Evolutionary conservation across 2,329 filamentous ascomycete genomes (phyloP).

Genomic region (Neopestalotiopsis sp.): DNA sequence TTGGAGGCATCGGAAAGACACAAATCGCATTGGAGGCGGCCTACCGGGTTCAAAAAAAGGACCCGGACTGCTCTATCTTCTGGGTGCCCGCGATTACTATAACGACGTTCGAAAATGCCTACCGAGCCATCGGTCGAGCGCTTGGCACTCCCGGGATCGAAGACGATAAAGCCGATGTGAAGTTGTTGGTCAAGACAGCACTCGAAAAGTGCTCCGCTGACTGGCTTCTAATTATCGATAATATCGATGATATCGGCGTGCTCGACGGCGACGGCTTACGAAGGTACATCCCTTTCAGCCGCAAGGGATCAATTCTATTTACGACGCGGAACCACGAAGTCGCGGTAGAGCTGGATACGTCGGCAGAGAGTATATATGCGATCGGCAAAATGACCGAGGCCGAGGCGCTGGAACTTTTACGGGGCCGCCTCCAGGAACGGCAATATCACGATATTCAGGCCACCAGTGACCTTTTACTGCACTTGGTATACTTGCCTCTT

Average conservation of each 20-base stretch:
- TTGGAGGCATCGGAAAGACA: conserved; percentile 43
- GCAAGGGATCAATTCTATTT: conserved; percentile 15
- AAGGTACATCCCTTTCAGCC: conserved; percentile 4
- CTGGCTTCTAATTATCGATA: conserved; percentile 52
- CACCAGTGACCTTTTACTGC: not conserved
- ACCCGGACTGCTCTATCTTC: conserved; percentile 41
- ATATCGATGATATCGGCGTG: conserved; percentile 41
- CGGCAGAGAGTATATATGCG: not conserved
- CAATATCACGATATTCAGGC: not conserved
- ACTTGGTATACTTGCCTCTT: conserved; percentile 13
- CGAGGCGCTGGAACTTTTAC: not conserved
- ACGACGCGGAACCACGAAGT: conserved; percentile 10
- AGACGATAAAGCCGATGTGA: conserved; percentile 39
- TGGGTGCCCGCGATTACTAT: conserved; percentile 41
- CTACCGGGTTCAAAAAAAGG: conserved; percentile 29
- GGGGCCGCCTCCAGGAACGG: not conserved
- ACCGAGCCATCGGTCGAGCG: conserved; percentile 34
- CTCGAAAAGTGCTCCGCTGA: conserved; percentile 31
- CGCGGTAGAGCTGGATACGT: not conserved
- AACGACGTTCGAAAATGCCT: conserved; percentile 39
- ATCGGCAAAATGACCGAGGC: not conserved
- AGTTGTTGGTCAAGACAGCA: conserved; percentile 37
- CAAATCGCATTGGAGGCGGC: conserved; percentile 43
- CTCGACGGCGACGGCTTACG: not conserved
- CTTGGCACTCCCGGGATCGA: conserved; percentile 34